Base-by-base conservation (phyloP, 192 early-diverging fungal species). In the Funneliformis geosporum region DNA sequence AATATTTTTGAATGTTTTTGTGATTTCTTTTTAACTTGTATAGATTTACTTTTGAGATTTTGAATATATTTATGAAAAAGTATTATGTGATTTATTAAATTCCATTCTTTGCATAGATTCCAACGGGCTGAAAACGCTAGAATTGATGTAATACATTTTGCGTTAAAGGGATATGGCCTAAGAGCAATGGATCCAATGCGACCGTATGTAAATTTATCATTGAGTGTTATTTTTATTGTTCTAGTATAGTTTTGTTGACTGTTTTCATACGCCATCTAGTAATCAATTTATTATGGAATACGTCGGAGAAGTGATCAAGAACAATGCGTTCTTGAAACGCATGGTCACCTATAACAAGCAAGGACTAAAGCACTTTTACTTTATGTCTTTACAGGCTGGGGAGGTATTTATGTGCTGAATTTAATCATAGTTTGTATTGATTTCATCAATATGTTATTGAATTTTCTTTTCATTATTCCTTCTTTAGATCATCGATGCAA, bases 221-320 rank as follows among this genome's bases (percentile, higher is more conserved):
- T 33, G 10, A n/a, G 18, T 43, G 2, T 78, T 47, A 23, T 71
- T n/a, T 61, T 18, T 21, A 65, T 66, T 77, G 6, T 38, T 33
- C 16, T 27, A 12, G 39, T 2, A 33, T 33, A 33, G 0, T 67
- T 42, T 8, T 73, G 33, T 55, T 33, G 9, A 18, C 14, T 28
- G 28, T 6, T 14, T 10, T 16, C 18, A 3, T 55, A 47, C 44
- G 5, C 64, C 14, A 21, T 83, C 83, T 78, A 94, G 94, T n/a
- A 93, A 92, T 64, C 81, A 88, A 16, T 98, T 99, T 86, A 93
- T 99, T 60, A 96, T 98, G 86, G 98, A 99, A 83, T 99, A 99
- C 84, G 91, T 95, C 78, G 98, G 98, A 40, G 98, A 99, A 82
- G 93, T 99, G 0, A 91, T 99, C 40, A 85, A 96, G 7, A 86